Base-by-base conservation (phyloP, 2,329 filamentous ascomycete species). In the Mariannaea sp. region DNA sequence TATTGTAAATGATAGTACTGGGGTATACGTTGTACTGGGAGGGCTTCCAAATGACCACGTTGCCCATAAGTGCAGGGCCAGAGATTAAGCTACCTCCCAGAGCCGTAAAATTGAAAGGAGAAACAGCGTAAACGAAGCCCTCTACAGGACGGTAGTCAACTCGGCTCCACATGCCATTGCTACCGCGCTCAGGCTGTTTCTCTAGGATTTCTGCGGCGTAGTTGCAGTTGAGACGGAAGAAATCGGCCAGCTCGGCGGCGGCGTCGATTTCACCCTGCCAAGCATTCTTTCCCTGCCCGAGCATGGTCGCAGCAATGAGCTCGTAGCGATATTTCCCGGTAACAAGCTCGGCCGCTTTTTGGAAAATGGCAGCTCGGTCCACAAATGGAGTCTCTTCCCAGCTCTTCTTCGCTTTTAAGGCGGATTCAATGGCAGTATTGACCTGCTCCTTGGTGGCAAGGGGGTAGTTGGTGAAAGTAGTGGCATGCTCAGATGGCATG, bases 231-330 rank as follows among this genome's bases (percentile, higher is more conserved):
- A 97, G 94, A 66, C 91, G 85, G 70, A 97, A 78, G 75, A 97
- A 97, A 71, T 97, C 93, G 61, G 85, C 88, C 64, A 96, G 75
- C 79, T 97, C 94, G 4, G 93, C 93, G 7, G 93, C 93, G 24
- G 92, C 83, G 71, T 97, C 93, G 57, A 97, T 97, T 80, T 97
- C 93, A 3, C 93, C 93, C 75, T 97, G 94, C 92, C 92, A 97
- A 32, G 90, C 91, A 71, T 97, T 97, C 83, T 97, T 97, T 66
- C 94, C 93, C 76, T 99, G 93, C 47, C 93, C 93, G 20, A 96
- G 79, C 85, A 97, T 96, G 3, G 94, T 97, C 24, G 91, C 85
- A 3, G 94, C 93, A 87, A 97, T 95, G 62, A 97, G 83, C 48
- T 97, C 91, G 75, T 96, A 96, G 68, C 94, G 85, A 76, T 97